These are phyloP conservation scores for Pseudomassariella vexata DNA, from an alignment of 2,329 filamentous ascomycete genomes.

Conservation along the genomic window DNA sequence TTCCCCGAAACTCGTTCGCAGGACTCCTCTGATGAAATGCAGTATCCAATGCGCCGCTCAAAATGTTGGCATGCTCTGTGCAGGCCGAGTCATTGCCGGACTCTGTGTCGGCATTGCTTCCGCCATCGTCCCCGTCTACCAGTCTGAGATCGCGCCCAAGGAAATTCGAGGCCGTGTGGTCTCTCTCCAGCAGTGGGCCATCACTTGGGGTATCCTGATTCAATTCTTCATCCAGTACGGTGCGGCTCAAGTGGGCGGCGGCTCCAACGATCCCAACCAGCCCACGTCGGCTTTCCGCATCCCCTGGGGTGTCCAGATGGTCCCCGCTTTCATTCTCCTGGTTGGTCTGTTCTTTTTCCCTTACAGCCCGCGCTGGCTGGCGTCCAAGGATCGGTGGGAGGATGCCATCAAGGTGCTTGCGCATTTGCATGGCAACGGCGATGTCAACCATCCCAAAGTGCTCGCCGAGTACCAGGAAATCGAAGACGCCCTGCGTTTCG, in stretches of 20 bases:
- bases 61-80: conserved; percentile 65
- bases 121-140: conserved; percentile 65
- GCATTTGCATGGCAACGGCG: conserved; percentile 50
- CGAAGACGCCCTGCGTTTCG: conserved; percentile 46
- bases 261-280: conserved; percentile 43
- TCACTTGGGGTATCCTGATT: conserved; percentile 64
- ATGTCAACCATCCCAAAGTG: conserved; percentile 52
- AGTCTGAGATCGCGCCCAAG: conserved; percentile 58
- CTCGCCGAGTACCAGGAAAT: conserved; percentile 59
- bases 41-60: conserved; percentile 55
- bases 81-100: conserved; percentile 66
- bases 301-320: conserved; percentile 56
- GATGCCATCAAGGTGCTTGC: conserved; percentile 56
- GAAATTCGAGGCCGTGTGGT: conserved; percentile 56
- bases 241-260: conserved; percentile 47
- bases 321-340: conserved; percentile 48
- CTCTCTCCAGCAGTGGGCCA: conserved; percentile 63
- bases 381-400: conserved; percentile 61
- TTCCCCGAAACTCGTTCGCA: too few species aligned
- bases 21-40: too few species aligned
- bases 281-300: conserved; percentile 50
- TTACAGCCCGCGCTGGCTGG: conserved; percentile 65
- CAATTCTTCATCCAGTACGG: conserved; percentile 65
- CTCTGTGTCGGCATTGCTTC: conserved; percentile 70
- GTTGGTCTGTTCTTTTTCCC: conserved; percentile 55